A percentile compares a stretch with the other conserved stretches of the same genome.
phyloP scores from a whole-genome alignment of 2,329 filamentous ascomycete genomes.

The Allantophomopsis cytisporea region DNA sequence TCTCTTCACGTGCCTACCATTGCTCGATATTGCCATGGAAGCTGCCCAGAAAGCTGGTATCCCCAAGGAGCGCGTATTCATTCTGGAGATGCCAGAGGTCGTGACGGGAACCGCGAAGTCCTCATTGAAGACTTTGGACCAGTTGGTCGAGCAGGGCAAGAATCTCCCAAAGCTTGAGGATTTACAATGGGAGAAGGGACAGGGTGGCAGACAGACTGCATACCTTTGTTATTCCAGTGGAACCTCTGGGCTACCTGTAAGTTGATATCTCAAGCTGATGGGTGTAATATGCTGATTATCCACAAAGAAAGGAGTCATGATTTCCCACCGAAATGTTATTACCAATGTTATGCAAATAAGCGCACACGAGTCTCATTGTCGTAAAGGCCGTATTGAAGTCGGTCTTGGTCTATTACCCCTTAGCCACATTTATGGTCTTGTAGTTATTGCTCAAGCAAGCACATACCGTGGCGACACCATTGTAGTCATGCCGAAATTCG shows the following conservation, averaged over 20 bases:
- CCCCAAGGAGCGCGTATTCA: constrained; percentile 48
- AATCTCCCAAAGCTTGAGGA: constrained; percentile 36
- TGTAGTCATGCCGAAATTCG: constrained; percentile 64
- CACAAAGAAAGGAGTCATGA: constrained; percentile 69
- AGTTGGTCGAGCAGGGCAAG: constrained; percentile 49
- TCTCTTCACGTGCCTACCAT: constrained; percentile 57
- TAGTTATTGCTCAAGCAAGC: constrained; percentile 52
- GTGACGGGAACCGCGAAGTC: constrained; percentile 31
- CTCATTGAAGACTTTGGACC: constrained; percentile 49
- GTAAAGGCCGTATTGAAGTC: constrained; percentile 20
- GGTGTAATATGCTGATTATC: background rate
- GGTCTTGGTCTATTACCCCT: constrained; percentile 61
- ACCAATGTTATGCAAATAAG: constrained; percentile 56
- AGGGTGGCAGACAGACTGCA: constrained; percentile 54
- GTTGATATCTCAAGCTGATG: constrained; percentile 6
- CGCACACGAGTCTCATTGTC: constrained; percentile 25
- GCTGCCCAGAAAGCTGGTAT: constrained; percentile 52
- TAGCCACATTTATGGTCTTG: constrained; percentile 70
- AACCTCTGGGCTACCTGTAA: constrained; percentile 63
- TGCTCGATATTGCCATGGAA: constrained; percentile 48
- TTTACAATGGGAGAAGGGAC: constrained; percentile 47
- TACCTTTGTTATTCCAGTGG: constrained; percentile 74
- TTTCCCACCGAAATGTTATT: constrained; percentile 68
- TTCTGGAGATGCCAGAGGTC: constrained; percentile 51
- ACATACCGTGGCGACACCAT: constrained; percentile 61